Percentiles rank a stretch among this genome's conserved stretches.
Evolutionary conservation across 352 stramenopile genomes (phyloP).

Genomic region (Globisporangium radiosum): DNA sequence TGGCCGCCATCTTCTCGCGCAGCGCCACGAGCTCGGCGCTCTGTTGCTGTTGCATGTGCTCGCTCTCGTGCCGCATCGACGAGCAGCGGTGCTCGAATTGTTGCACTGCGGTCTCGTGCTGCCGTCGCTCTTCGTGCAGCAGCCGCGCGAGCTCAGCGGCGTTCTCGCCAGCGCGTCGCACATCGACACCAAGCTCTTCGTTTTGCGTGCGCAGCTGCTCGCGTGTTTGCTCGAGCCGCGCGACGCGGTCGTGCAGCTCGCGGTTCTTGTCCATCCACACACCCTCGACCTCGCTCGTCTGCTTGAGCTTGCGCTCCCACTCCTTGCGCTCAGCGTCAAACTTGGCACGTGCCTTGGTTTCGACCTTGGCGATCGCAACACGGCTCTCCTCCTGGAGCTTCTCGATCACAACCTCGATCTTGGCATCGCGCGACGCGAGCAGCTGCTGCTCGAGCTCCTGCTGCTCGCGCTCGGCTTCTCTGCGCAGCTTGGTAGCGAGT

Average conservation of each 20-base stretch:
- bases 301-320: conserved; percentile 66
- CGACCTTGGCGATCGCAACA: conserved; percentile 40
- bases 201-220: conserved; percentile 45
- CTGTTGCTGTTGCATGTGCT: conserved; percentile 37
- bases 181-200: conserved; percentile 33
- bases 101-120: conserved; percentile 31
- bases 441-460: conserved; percentile 61
- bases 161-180: conserved; percentile 42
- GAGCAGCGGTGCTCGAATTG: conserved; percentile 42
- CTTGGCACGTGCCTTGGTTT: conserved; percentile 38
- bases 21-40: conserved; percentile 32
- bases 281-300: conserved; percentile 67
- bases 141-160: conserved; percentile 38
- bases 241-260: conserved; percentile 64
- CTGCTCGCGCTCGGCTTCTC: conserved; percentile 55
- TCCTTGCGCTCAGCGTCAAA: conserved; percentile 58
- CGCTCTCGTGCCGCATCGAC: conserved; percentile 32
- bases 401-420: conserved; percentile 78
- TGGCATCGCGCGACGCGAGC: conserved; percentile 62
- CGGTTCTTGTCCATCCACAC: conserved; percentile 87
- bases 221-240: conserved; percentile 35
- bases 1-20: conserved; percentile 32
- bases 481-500: conserved; percentile 42
- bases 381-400: conserved; percentile 71
- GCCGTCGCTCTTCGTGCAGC: conserved; percentile 53